A percentile compares a stretch with the other conserved stretches of the same genome.
phyloP scores from a whole-genome alignment of 495 filamentous ascomycete species.

The Cercophora newfieldiana region DNA sequence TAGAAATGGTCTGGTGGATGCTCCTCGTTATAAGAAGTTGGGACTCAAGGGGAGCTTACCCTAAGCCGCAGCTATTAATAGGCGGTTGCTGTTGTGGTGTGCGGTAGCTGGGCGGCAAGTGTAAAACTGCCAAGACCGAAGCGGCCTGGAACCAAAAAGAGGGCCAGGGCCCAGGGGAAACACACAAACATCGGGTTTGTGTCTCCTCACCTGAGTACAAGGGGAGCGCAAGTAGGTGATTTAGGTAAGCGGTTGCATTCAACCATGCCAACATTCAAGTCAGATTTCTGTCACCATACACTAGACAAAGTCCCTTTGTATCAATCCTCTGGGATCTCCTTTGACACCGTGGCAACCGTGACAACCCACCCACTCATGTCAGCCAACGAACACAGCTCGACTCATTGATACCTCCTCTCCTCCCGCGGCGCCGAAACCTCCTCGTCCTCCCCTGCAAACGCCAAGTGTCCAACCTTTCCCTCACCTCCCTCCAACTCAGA shows the following conservation, averaged over 20 bases:
- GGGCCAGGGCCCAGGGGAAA: no score
- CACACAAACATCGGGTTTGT: no score
- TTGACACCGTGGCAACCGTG: no score
- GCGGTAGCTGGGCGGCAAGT: neutral
- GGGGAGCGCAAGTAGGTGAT: no score
- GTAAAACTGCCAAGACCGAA: neutral
- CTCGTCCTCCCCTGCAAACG: neutral
- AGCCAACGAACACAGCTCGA: no score
- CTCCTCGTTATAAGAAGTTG: neutral
- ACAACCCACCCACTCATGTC: no score
- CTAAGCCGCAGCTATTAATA: neutral
- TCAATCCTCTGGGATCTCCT: no score
- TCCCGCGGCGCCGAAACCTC: neutral
- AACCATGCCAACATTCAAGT: no score
- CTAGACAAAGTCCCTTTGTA: no score
- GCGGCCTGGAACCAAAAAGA: neutral
- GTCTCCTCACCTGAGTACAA: no score
- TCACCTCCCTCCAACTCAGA: neutral
- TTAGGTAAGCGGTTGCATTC: no score
- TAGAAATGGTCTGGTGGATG: neutral
- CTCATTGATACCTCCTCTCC: neutral
- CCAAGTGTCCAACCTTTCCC: neutral
- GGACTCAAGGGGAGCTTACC: neutral
- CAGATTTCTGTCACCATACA: no score
- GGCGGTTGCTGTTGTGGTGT: neutral